Evolutionary conservation across 2,329 filamentous ascomycete species (phyloP).

Genomic region (Pestalotiopsis sp.): DNA sequence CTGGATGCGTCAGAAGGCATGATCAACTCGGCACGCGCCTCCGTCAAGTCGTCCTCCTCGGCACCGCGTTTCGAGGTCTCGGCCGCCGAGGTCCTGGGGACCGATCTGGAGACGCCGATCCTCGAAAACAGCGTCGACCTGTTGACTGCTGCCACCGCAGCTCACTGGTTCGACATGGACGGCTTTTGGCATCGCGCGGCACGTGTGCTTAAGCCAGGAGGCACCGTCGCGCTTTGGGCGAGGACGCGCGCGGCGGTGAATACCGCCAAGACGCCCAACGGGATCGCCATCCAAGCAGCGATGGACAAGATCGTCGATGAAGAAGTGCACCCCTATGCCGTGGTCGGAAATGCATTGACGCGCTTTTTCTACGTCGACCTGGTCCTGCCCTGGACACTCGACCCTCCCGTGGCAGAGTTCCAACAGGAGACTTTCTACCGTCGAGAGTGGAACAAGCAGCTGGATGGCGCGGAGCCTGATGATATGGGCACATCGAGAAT

Average conservation of each 20-base stretch:
- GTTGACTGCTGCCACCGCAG: slow-evolving; percentile 51
- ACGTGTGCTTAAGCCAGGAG: slow-evolving; percentile 50
- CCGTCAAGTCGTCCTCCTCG: slow-evolving; percentile 32
- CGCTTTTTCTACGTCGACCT: slow-evolving; percentile 44
- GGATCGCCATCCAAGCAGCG: slow-evolving; percentile 40
- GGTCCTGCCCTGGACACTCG: slow-evolving; percentile 51
- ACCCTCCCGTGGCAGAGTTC: slow-evolving; percentile 37
- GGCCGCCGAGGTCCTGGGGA: slow-evolving; percentile 45
- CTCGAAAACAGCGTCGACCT: slow-evolving; percentile 45
- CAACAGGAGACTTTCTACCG: slow-evolving; percentile 39
- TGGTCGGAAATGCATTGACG: slow-evolving; percentile 44
- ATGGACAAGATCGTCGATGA: slow-evolving; percentile 40
- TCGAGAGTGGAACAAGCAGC: slow-evolving; percentile 41
- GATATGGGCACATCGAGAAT: slow-evolving; percentile 23
- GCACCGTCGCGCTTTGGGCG: slow-evolving; percentile 53
- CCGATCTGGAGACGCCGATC: slow-evolving; percentile 27
- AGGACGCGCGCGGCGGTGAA: slow-evolving; percentile 31
- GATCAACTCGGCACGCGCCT: slow-evolving; percentile 47
- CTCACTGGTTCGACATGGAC: slow-evolving; percentile 61
- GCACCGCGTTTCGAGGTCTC: slow-evolving; percentile 44
- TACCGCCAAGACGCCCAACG: slow-evolving; percentile 37
- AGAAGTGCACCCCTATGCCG: slow-evolving; percentile 39
- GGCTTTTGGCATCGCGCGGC: slow-evolving; percentile 51
- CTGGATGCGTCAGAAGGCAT: slow-evolving; percentile 56
- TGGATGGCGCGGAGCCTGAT: slow-evolving; percentile 28